Evolutionary conservation across 345 rosid species (phyloP), one percentile per base, ranked within the genome.

Genomic region (Corchorus olitorius): DNA sequence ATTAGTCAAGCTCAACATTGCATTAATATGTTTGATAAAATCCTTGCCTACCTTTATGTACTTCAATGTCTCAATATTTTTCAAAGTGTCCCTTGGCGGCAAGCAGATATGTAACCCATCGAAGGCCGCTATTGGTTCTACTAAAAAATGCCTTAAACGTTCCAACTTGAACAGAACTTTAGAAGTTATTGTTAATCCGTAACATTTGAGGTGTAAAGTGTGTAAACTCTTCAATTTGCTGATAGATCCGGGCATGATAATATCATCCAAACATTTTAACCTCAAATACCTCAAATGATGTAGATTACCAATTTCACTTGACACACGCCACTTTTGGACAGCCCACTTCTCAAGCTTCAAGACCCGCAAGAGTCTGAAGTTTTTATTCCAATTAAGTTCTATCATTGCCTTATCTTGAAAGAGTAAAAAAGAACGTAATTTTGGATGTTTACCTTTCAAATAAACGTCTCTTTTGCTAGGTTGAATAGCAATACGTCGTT

Each of bases 221-320:
- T n/a, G n/a, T n/a, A n/a, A n/a, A n/a, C n/a, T n/a, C n/a, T n/a
- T n/a, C n/a, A n/a, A n/a, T n/a, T n/a, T n/a, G n/a, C n/a, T n/a
- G n/a, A n/a, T n/a, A 66, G 71, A 20, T 5, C 0, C 9, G 6
- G 71, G 54, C 37, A 41, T 39, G 50, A 65, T 65, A 12, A 64
- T 64, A 0, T 3, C 1, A 6, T 11, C 1, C 0, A 0, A 0
- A 41, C 27, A 43, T 0, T 8, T 0, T n/a, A 65, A n/a, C 1
- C 12, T 1, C 52, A 65, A 41, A 65, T 65, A 41, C 20, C 52
- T 65, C 27, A 27, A 27, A 27, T 27, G 27, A 27, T 27, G 27
- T 27, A 27, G 27, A 27, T 27, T 27, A 27, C 27, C 27, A 27
- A 27, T 27, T 27, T 27, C 27, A 27, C 27, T 27, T 27, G 27